Base-by-base conservation (phyloP, 2,329 filamentous ascomycete genomes). In the Microdochium bolleyi region DNA sequence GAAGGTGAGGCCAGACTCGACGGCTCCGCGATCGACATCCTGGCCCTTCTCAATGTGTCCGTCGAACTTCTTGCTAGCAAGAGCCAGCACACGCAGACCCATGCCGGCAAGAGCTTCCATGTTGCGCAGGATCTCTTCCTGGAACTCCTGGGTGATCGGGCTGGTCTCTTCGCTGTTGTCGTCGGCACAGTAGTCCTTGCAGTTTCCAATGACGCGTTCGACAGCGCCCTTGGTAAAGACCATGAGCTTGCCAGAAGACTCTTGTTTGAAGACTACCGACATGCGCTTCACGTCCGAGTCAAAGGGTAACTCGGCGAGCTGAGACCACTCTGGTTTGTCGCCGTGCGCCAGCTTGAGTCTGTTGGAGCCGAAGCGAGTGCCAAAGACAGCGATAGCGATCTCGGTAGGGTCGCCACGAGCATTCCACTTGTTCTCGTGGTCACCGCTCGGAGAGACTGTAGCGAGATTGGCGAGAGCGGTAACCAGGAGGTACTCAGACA, bases 261-360 rank as follows among this genome's bases (percentile, higher is more conserved):
- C 72, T 51, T 73, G 60, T 54, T 70, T 67, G 66, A 84, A 85
- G 52, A 88, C 78, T 44, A 87, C 84, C 0, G 84, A 87, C 85
- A 89, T 89, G 55, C 83, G 83, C 72, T 89, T 89, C 58, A 88
- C 79, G 55, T 83, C 82, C 1, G 83, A 87, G 60, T 88, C 85
- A 62, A 89, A 89, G 0, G 84, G 84, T 51, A 85, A 83, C 62
- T 89, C 85, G 1, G 80, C 78, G 48, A 85, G 68, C 57, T 84
- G 74, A 44, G 70, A 71, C 78, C 78, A 84, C 41, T 73, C 66
- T 1, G 75, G 69, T 13, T 69, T 67, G 1, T 77, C 69, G 5
- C 77, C 79, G 27, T 73, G 70, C 0, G 73, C 74, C 60, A 80
- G 75, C 16, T 70, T 68, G 19, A 76, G 70, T 38, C 80, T 73